Percentiles rank a stretch among this genome's conserved stretches.
These are phyloP conservation scores for Neofusicoccum sp. DNA, from an alignment of 2,329 filamentous ascomycete genomes.

Conservation along the genomic window DNA sequence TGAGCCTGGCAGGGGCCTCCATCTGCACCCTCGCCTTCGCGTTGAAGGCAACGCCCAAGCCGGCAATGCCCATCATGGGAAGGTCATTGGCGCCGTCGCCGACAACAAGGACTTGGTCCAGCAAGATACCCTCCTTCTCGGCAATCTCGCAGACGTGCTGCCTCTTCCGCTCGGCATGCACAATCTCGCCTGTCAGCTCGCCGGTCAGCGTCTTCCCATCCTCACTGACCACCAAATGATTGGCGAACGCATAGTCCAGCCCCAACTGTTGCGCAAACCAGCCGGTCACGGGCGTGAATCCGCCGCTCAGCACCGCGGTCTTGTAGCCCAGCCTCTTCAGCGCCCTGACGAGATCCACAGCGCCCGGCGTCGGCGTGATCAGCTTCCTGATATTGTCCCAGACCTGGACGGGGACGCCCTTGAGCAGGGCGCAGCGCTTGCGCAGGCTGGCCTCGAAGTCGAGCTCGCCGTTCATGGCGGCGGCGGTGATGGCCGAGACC, in stretches of 20 bases:
- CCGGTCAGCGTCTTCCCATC: conserved; percentile 61
- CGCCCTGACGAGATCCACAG: conserved; percentile 68
- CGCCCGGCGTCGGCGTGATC: conserved; percentile 80
- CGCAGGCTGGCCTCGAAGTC: conserved; percentile 85
- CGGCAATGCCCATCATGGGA: conserved; percentile 73
- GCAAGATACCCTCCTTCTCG: conserved; percentile 60
- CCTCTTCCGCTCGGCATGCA: conserved; percentile 73
- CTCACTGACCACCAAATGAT: conserved; percentile 69
- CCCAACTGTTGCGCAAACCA: conserved; percentile 82
- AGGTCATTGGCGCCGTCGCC: conserved; percentile 83
- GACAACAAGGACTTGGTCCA: conserved; percentile 69
- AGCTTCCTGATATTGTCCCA: conserved; percentile 73
- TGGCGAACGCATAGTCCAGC: conserved; percentile 85
- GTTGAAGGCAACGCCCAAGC: conserved; percentile 78
- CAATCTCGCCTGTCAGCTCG: conserved; percentile 68
- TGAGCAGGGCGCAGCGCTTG: conserved; percentile 75
- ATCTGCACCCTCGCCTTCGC: conserved; percentile 80
- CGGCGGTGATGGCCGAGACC: conserved; percentile 84
- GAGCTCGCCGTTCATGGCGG: conserved; percentile 93
- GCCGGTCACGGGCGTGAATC: conserved; percentile 82
- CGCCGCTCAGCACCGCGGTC: conserved; percentile 87
- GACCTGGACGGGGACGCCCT: conserved; percentile 73
- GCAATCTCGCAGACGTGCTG: conserved; percentile 71
- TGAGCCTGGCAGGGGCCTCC: conserved; percentile 70
- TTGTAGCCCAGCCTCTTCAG: conserved; percentile 79